Evolutionary conservation across 2,329 filamentous ascomycete genomes (phyloP), one percentile per base, ranked within the genome.

Genomic region (Fusarium drepaniforme): DNA sequence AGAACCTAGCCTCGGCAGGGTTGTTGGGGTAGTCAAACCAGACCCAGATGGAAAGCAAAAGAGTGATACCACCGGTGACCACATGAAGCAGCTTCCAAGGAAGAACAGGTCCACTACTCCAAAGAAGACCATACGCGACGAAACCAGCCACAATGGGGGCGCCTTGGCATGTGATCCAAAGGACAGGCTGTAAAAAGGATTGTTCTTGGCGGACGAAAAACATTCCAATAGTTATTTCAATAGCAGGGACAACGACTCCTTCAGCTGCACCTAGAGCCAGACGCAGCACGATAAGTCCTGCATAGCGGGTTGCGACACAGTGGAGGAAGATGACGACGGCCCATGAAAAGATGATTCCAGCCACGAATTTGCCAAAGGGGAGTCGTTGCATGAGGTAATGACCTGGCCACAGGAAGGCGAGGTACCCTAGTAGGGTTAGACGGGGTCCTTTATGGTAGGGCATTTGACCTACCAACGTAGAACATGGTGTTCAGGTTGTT

Each of bases 401-500:
- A 1, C 84, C 83, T 0, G 84, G 84, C 71, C 79, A 79, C 60
- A 84, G 82, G 4, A 80, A 82, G 2, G 80, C 78, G 25, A 85
- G 71, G 49, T 85, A 85, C 0, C 83, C 83, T 82, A 33, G 13
- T 2, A 4, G 2, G 2, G 35, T 62, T n/a, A 44, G n/a, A 7
- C 5, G 1, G 2, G 3, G 5, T 15, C 1, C 2, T 2, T 2
- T 9, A 4, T 1, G 7, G 8, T 33, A 13, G 56, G 3, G 18
- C 62, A 28, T 21, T 28, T 23, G 28, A 63, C 78, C 21, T 73
- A 84, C 84, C 84, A 46, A 84, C 82, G 42, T 85, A 86, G 68
- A 85, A 85, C 35, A 86, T 80, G 3, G 83, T 85, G 68, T 81
- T 83, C 2, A 85, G 70, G 51, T 85, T 85, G 59, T 85, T 85